Evolutionary conservation across 2,329 filamentous ascomycete genomes (phyloP), one percentile per base, ranked within the genome.

Genomic region (Aspergillus aculeatinus): DNA sequence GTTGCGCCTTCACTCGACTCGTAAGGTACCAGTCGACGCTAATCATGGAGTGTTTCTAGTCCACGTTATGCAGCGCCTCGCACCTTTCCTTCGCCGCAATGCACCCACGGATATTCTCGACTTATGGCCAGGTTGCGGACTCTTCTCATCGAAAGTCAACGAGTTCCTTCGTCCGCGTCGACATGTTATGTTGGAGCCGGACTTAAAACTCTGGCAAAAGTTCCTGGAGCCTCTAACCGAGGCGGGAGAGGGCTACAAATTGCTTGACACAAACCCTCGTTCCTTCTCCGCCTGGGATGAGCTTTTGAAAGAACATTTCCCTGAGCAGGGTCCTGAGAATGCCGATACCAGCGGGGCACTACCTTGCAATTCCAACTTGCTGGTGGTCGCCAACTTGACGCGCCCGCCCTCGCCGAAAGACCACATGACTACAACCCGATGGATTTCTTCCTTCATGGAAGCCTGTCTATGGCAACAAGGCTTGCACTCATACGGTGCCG

Each of bases 81-180:
- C 84, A 2, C 83, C 84, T 1, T 87, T 86, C 2, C 82, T 98
- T 19, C 78, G 85, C 35, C 84, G 86, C 49, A 88, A 95, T 74
- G 79, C 81, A 53, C 90, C 91, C 57, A 92, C 93, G 76, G 92
- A 96, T 68, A 83, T 98, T 49, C 80, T 99, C 68, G 94, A 98
- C 71, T 80, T 96, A 58, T 91, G 93, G 73, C 94, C 94, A 0
- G 92, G 92, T 14, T 79, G 79, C 1, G 91, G 92, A 9, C 57
- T 96, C 2, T 95, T 89, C 86, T 96, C 93, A 35, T 80, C 81
- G 29, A 90, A 89, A 68, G 80, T 98, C 0, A 87, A 96, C 71
- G 82, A 91, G 0, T 78, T 84, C 50, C 80, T 99, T 7, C 79
- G 91, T 68, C 94, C 94, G 4, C 87, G 92, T 59, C 87, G 85